Evolutionary conservation across 768 basidiomycete genomes (phyloP), one percentile per base, ranked within the genome.

Genomic region (Suillus clintonianus): DNA sequence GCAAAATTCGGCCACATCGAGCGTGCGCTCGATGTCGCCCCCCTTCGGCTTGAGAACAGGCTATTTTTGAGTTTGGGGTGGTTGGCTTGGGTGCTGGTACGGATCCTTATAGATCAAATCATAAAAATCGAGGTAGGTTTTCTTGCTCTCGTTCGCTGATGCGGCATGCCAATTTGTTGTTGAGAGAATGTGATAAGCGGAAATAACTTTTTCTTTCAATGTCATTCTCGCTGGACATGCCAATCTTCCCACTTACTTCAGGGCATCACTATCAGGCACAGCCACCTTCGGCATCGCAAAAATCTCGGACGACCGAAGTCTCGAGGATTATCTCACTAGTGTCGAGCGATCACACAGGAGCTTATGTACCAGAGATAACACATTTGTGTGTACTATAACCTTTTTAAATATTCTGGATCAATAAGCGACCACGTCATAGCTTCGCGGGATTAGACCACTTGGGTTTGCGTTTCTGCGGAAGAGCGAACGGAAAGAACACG

Each of bases 401-500:
- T 41, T 57, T 47, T 57, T 57, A 27, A 57, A 57, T 27, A 17
- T 6, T 14, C 17, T 11, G 24, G 22, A 41, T 57, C 37, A 41
- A 57, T 19, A 57, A 41, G 27, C 56, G 27, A 57, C 56, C 56
- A 57, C 24, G 42, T 69, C 75, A 89, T 34, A 89, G 74, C 71
- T 87, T 88, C 4, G 83, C 78, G 8, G 86, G 86, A 70, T 84
- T 86, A 58, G 67, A 80, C 88, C 88, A 89, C 0, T 65, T 72
- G 0, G 88, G 86, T 53, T 79, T 74, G 24, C 81, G 78, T 78
- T 77, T 82, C 81, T 84, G 68, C 51, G 36, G 34, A 34, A 54
- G 39, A 48, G 32, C 51, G 42, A 41, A 51, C 54, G 48, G 37
- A 58, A 59, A 36, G 27, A 37, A 37, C 22, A 27, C 34, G 42